phyloP scores from a whole-genome alignment of 2,329 filamentous ascomycete genomes.

The Aspergillus uvarum region DNA sequence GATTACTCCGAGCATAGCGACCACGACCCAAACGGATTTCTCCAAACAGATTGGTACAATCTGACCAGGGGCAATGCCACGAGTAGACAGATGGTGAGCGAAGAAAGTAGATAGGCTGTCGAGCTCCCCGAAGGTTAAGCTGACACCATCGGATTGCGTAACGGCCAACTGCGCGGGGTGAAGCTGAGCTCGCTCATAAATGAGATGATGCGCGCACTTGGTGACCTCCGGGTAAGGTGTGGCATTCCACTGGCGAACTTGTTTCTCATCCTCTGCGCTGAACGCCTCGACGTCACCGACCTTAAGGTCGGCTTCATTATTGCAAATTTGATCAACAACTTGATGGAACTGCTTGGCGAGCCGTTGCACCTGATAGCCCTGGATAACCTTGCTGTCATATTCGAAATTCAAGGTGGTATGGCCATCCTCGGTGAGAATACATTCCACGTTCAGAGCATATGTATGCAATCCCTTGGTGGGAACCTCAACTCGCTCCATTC shows the following conservation, averaged over 20 bases:
- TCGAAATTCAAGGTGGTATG: not conserved
- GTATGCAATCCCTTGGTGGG: not conserved
- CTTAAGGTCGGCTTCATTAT: not conserved
- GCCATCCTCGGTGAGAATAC: not conserved
- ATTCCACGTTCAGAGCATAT: not conserved
- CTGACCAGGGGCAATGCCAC: not conserved
- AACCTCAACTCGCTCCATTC: not conserved
- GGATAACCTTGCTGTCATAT: not conserved
- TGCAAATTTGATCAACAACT: not conserved
- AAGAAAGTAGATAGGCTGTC: not conserved
- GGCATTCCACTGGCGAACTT: not conserved
- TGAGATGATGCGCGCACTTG: not conserved
- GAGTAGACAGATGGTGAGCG: not conserved
- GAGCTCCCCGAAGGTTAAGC: not conserved
- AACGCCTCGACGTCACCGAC: not conserved
- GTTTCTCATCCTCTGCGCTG: not conserved
- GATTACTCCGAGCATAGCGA: slow-evolving; percentile 6
- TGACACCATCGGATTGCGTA: not conserved
- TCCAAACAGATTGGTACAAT: slow-evolving; percentile 13
- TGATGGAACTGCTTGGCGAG: not conserved
- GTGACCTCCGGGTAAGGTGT: not conserved
- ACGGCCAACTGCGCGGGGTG: not conserved
- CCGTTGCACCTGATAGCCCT: not conserved
- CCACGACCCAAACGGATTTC: slow-evolving; percentile 17
- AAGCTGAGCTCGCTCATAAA: not conserved